phyloP scores from a whole-genome alignment of 2,329 filamentous ascomycete genomes.

The Xylariaceae sp. region DNA sequence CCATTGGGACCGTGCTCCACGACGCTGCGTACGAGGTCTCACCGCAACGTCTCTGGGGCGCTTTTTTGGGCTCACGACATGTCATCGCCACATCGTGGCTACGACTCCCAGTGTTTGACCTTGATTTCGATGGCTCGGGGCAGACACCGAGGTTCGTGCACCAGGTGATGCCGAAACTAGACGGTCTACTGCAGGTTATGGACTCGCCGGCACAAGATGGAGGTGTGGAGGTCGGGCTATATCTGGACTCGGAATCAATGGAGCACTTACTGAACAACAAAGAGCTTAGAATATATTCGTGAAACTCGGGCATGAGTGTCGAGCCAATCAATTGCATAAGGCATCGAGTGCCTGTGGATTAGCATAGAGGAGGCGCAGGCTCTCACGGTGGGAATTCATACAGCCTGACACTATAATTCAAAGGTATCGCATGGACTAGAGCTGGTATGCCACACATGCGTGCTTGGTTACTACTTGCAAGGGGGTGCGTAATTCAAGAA shows the following conservation, averaged over 20 bases:
- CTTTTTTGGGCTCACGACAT: constrained; percentile 38
- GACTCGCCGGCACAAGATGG: constrained; percentile 28
- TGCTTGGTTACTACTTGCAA: too few species aligned
- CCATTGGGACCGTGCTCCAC: constrained; percentile 36
- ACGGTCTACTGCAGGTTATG: constrained; percentile 39
- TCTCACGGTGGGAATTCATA: too few species aligned
- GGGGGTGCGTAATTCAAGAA: too few species aligned
- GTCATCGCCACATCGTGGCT: constrained; percentile 42
- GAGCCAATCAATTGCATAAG: too few species aligned
- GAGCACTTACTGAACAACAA: not conserved
- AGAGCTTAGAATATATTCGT: too few species aligned
- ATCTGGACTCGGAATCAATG: constrained; percentile 23
- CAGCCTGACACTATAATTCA: too few species aligned
- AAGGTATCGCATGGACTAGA: too few species aligned
- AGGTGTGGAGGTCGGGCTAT: constrained; percentile 29
- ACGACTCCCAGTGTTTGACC: constrained; percentile 31
- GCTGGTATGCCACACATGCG: too few species aligned
- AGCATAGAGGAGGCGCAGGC: too few species aligned
- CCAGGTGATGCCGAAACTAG: constrained; percentile 35
- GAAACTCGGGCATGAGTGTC: too few species aligned
- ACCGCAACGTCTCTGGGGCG: constrained; percentile 45
- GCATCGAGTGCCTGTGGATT: too few species aligned
- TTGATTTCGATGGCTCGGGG: constrained; percentile 36
- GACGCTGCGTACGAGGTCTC: constrained; percentile 37
- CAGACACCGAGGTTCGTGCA: constrained; percentile 31